Conservation (phyloP, 208 protist species). For the Trypanosoma melophagium region DNA sequence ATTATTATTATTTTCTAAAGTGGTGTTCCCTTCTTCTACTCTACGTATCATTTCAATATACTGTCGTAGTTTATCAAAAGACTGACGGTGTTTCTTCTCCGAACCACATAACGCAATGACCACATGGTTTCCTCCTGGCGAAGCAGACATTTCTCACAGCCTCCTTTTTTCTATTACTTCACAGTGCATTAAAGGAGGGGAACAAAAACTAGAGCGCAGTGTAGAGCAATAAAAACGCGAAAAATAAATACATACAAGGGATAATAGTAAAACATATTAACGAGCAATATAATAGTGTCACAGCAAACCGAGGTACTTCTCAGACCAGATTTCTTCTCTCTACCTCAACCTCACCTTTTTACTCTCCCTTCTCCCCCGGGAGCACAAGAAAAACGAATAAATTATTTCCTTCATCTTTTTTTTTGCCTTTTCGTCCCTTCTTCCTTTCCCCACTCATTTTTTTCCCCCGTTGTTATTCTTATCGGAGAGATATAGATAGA, state of each 20-base stretch:
- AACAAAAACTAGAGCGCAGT: not conserved
- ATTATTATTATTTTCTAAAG: conserved; percentile 32
- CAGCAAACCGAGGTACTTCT: too few relatives aligned
- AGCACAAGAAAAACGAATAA: too few relatives aligned
- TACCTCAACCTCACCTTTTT: too few relatives aligned
- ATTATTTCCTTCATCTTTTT: too few relatives aligned
- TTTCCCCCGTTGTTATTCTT: too few relatives aligned
- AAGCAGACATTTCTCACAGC: not conserved
- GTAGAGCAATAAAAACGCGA: not conserved
- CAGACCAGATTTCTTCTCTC: too few relatives aligned
- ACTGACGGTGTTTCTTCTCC: conserved; percentile 74
- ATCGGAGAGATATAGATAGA: not conserved
- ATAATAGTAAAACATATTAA: too few relatives aligned
- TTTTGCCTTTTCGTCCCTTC: too few relatives aligned
- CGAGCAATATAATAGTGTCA: too few relatives aligned
- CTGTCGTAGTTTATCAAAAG: conserved; percentile 55
- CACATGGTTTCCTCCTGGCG: not conserved
- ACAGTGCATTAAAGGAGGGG: not conserved
- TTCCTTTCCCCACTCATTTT: too few relatives aligned
- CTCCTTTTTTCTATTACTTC: not conserved
- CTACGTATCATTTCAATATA: conserved; percentile 4
- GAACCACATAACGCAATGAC: conserved; percentile 68
- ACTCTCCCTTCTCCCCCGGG: too few relatives aligned
- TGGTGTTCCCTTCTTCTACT: too few relatives aligned
- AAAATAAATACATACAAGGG: not conserved